Evolutionary conservation across 352 stramenopile genomes (phyloP), one percentile per base, ranked within the genome.

Genomic region (Globisporangium heterothallicum): DNA sequence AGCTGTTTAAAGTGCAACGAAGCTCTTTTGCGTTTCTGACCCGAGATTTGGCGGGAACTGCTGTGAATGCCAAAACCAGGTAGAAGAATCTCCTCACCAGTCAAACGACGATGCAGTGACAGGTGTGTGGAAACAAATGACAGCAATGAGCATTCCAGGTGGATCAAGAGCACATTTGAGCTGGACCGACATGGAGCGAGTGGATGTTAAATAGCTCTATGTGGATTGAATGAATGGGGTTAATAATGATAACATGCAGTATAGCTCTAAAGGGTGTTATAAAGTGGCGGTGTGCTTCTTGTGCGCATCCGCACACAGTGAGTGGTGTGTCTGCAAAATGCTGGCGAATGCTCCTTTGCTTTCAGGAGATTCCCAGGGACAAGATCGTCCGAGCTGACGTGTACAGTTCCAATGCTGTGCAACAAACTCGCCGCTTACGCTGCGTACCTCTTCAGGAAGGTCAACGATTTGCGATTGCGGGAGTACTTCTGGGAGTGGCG

Each of bases 401-500:
- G n/a, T 32, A 22, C 44, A 50, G 47, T 54, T 54, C 47, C 47
- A 41, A 45, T 21, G 47, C 47, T 54, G 47, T 27, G 25, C 10
- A 6, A 13, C 19, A 26, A 5, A 6, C 19, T 64, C 53, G 12
- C 48, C 29, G 7, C 42, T 35, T 34, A 66, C 46, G 25, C 81
- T 65, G 38, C 78, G 32, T 38, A 2, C 12, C 32, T 81, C 56
- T 76, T 76, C 30, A 84, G 56, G 43, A 84, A 84, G 16, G 67
- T 53, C 30, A 84, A 59, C 53, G 77, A 61, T 14, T 67, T 64
- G 48, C 73, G 73, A 53, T 74, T 78, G 44, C 73, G 73, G 12
- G 73, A 68, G 59, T 84, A 84, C 61, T 84, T 84, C 58, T 78
- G 63, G 14, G 73, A 66, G 36, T 72, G 70, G 44, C 70, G 59